Evolutionary conservation across 371 early-diverging fungal genomes (phyloP).

Genomic region (Encephalitozoon romaleae): DNA sequence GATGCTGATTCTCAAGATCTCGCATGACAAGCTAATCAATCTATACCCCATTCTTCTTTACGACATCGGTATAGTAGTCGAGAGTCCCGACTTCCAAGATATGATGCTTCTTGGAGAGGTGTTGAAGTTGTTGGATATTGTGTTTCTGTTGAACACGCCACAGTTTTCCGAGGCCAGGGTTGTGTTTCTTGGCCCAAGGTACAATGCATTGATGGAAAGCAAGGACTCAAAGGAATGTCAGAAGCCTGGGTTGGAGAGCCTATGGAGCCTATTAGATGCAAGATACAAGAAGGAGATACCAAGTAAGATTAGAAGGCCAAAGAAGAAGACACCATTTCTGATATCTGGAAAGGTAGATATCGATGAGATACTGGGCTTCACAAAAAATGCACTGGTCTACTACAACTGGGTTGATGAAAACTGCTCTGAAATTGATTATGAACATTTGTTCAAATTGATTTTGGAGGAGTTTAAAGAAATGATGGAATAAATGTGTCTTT

Average conservation of each 20-base stretch:
- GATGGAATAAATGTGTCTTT: not conserved
- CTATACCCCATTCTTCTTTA: constrained; percentile 48
- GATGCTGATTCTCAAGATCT: constrained; percentile 41
- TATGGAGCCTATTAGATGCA: no score
- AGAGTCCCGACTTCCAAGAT: not conserved
- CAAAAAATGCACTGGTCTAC: not conserved
- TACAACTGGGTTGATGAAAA: constrained; percentile 1
- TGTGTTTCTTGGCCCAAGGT: not conserved
- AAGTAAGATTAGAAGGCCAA: not conserved
- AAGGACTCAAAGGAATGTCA: no score
- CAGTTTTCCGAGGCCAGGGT: constrained; percentile 40
- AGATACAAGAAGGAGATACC: not conserved
- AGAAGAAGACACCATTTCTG: not conserved
- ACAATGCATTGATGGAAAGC: not conserved
- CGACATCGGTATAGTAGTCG: constrained; percentile 10
- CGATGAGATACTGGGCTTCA: constrained; percentile 4
- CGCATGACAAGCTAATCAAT: constrained; percentile 29
- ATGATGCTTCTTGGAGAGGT: not conserved
- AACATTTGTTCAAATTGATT: not conserved
- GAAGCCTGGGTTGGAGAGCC: not conserved
- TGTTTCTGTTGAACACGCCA: constrained; percentile 35
- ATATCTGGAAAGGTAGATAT: not conserved
- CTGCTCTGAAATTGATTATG: constrained; percentile 2
- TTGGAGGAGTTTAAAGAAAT: not conserved
- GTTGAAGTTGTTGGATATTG: constrained; percentile 37